A percentile compares a stretch with the other conserved stretches of the same genome.
Evolutionary conservation across 306 rosid species (phyloP).

Genomic region (cucumber (Cucumis sativus)): Cucumber_9930_V3 NC_026656.2:1576501-1577000

Average conservation of each 20-base stretch:
- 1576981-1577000: conserved; percentile 76
- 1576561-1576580: conserved; percentile 49
- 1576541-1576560: conserved; percentile 92
- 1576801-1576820: conserved; percentile 73
- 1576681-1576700: conserved; percentile 87
- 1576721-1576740: conserved; percentile 57
- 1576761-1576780: conserved; percentile 75
- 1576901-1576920: conserved; percentile 52
- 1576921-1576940: conserved; percentile 63
- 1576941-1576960: conserved; percentile 35
- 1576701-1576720: conserved; percentile 78
- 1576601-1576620: conserved; percentile 69
- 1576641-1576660: conserved; percentile 48
- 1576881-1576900: conserved; percentile 84
- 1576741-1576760: conserved; percentile 69
- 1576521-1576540: conserved; percentile 64
- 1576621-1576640: conserved; percentile 45
- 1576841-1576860: conserved; percentile 72
- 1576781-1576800: conserved; percentile 87
- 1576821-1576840: conserved; percentile 46
- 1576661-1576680: conserved; percentile 69
- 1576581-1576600: conserved; percentile 69
- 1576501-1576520: conserved; percentile 37
- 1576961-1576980: conserved; percentile 60
- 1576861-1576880: conserved; percentile 99